phyloP scores from a whole-genome alignment of 1,284 basidiomycete genomes.

The Hemileia vastatrix region DNA sequence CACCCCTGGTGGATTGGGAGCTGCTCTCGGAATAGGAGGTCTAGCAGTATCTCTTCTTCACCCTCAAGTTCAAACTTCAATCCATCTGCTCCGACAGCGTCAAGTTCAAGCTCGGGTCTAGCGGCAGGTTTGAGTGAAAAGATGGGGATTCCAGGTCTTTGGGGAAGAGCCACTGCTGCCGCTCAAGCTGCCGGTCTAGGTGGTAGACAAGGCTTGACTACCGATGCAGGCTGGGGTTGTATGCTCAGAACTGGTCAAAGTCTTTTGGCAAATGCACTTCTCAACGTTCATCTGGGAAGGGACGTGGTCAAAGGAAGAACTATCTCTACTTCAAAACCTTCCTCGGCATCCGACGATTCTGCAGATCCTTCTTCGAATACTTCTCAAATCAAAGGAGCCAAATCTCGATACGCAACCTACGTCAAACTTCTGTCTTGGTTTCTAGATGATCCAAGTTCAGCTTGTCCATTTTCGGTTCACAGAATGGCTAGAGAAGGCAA shows the following conservation, averaged over 20 bases:
- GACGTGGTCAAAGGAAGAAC: conserved; percentile 63
- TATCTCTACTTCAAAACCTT: conserved; percentile 7
- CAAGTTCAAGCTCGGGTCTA: background rate
- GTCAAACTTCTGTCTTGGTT: conserved; percentile 88
- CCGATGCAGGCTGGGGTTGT: conserved; percentile 93
- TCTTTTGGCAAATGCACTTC: conserved; percentile 74
- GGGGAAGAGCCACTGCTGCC: conserved; percentile 48
- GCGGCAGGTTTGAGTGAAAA: conserved; percentile 25
- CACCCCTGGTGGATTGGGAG: background rate
- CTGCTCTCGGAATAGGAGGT: background rate
- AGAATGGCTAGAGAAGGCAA: conserved; percentile 94
- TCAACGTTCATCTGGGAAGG: conserved; percentile 72
- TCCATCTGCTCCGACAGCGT: background rate
- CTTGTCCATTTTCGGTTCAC: conserved; percentile 88
- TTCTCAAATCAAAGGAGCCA: background rate
- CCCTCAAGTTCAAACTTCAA: background rate
- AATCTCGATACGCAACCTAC: conserved; percentile 53
- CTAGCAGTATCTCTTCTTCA: conserved; percentile 27
- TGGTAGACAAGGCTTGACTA: conserved; percentile 75
- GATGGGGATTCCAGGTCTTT: conserved; percentile 44
- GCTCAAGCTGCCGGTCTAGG: conserved; percentile 51
- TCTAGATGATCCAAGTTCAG: conserved; percentile 73
- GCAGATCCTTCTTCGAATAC: background rate
- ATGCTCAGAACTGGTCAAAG: conserved; percentile 93
- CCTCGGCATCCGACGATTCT: conserved; percentile 2